Conservation (phyloP, 345 rosid species). For the Aquilaria malaccensis region DNA sequence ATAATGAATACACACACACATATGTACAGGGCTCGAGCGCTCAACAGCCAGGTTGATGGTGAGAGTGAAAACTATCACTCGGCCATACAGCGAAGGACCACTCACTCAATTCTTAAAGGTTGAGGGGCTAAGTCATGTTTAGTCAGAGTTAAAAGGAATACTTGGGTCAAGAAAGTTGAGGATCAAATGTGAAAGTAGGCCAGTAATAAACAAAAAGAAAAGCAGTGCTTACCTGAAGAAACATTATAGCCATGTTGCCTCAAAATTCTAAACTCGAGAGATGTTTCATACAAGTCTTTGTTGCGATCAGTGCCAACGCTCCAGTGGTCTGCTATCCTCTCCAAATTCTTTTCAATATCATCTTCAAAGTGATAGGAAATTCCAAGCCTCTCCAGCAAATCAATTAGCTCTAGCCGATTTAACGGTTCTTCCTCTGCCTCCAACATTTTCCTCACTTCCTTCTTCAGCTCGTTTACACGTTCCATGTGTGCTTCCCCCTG, state of each 20-base stretch:
- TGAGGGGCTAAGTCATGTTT: too few species aligned
- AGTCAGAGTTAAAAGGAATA: too few species aligned
- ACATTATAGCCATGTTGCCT: constrained; percentile 1
- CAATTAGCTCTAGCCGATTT: constrained; percentile 2
- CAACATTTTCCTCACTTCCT: constrained; percentile 4
- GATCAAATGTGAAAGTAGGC: neutral
- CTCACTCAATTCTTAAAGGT: too few species aligned
- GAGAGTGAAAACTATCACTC: too few species aligned
- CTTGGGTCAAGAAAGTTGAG: too few species aligned
- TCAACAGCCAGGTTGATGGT: too few species aligned
- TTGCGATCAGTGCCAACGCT: neutral
- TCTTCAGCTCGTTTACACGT: neutral
- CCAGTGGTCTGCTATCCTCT: neutral
- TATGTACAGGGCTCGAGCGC: too few species aligned
- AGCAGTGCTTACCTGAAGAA: neutral
- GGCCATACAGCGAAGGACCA: too few species aligned
- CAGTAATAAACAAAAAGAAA: too few species aligned
- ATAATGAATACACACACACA: too few species aligned
- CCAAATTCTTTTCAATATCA: neutral
- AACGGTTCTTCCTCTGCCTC: neutral
- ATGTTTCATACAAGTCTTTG: neutral
- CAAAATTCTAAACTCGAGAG: neutral
- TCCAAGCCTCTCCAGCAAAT: constrained; percentile 9
- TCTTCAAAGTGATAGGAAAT: constrained; percentile 11
- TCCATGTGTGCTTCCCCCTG: neutral